These are phyloP conservation scores for Ordospora pajunii DNA, from an alignment of 371 early-diverging fungal species.

Conservation along the genomic window DNA sequence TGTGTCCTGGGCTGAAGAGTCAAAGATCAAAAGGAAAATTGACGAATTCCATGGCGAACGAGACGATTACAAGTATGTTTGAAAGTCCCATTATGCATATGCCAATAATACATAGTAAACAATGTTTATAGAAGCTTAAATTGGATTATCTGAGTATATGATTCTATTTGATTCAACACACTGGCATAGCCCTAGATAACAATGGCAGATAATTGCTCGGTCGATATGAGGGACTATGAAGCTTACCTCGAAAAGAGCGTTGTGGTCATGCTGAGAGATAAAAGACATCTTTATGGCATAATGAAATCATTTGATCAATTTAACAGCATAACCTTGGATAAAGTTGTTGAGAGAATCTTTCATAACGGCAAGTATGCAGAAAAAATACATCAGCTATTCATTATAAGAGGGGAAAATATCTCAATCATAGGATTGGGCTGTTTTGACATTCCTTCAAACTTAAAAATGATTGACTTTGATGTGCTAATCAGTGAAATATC, in stretches of 20 bases:
- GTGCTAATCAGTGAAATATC: neutral
- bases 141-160: too few species aligned
- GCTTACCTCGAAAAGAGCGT: slow-evolving; percentile 56
- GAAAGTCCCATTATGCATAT: neutral
- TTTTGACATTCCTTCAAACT: neutral
- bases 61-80: slow-evolving; percentile 43
- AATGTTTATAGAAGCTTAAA: too few species aligned
- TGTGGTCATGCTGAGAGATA: slow-evolving; percentile 49
- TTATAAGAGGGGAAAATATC: slow-evolving; percentile 61
- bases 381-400: slow-evolving; percentile 43
- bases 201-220: neutral
- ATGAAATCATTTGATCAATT: slow-evolving; percentile 62
- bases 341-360: slow-evolving; percentile 43
- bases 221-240: slow-evolving; percentile 42
- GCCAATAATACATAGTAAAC: neutral
- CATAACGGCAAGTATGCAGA: slow-evolving; percentile 47
- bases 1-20: slow-evolving; percentile 92
- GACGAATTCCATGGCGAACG: slow-evolving; percentile 65
- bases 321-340: slow-evolving; percentile 58
- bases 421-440: slow-evolving; percentile 41
- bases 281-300: slow-evolving; percentile 49
- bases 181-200: neutral
- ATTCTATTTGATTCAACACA: neutral
- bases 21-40: slow-evolving; percentile 91
- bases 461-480: neutral